Evolutionary conservation across 176 grass and related monocot genomes (phyloP).

Genomic region (Eragrostis nindensis): DNA sequence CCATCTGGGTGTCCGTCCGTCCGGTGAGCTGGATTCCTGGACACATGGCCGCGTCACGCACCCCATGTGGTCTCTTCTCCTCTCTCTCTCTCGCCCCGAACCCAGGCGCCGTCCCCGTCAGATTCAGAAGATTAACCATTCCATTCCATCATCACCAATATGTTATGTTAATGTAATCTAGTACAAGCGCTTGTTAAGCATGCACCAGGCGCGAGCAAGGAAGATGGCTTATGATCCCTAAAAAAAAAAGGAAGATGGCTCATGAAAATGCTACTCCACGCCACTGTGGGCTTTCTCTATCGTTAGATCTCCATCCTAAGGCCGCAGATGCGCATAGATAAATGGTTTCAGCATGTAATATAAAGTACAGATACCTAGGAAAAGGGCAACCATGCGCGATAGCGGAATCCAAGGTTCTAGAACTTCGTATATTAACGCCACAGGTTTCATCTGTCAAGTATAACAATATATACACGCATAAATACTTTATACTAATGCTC

Average conservation of each 20-base stretch:
- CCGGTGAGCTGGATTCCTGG: slow-evolving; percentile 44
- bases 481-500: neutral
- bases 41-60: slow-evolving; percentile 25
- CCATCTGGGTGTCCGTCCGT: slow-evolving; percentile 34
- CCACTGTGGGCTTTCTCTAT: no score
- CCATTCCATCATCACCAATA: neutral
- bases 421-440: neutral
- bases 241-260: neutral
- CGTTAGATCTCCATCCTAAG: neutral
- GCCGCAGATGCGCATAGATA: neutral
- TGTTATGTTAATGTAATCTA: neutral
- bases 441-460: neutral
- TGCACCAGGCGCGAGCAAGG: no score
- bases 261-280: no score
- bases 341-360: neutral
- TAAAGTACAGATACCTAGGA: neutral
- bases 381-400: neutral
- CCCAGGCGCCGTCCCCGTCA: slow-evolving; percentile 9
- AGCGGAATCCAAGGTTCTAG: slow-evolving; percentile 15
- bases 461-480: neutral
- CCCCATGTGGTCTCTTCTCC: neutral
- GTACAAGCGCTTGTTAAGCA: neutral
- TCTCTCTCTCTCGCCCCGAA: neutral
- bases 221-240: neutral
- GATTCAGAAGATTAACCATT: neutral